These are phyloP conservation scores for Dalechampia spathulata DNA, from an alignment of 441 rosid species.

Conservation along the genomic window DNA sequence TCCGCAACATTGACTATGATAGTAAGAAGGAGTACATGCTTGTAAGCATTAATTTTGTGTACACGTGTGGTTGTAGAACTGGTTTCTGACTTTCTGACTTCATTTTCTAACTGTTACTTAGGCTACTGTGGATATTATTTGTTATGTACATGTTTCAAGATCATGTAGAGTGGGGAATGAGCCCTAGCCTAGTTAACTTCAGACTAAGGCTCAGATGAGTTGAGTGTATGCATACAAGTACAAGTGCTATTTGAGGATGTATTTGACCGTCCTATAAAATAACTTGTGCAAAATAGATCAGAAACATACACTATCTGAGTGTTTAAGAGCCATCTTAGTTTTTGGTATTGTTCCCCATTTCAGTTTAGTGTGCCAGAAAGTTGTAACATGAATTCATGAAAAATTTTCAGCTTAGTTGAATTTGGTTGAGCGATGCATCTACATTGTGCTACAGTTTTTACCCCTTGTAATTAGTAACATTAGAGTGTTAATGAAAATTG, in stretches of 20 bases:
- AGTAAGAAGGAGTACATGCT: slow-evolving; percentile 56
- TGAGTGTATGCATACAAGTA: too few relatives aligned
- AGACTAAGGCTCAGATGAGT: too few relatives aligned
- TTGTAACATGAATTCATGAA: not conserved
- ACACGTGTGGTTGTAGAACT: not conserved
- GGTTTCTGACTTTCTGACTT: not conserved
- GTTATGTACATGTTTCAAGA: too few relatives aligned
- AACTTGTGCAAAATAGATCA: too few relatives aligned
- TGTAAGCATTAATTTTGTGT: slow-evolving; percentile 35
- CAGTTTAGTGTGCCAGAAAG: not conserved
- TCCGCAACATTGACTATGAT: slow-evolving; percentile 59
- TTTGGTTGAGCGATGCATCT: too few relatives aligned
- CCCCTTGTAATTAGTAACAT: too few relatives aligned
- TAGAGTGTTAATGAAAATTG: too few relatives aligned
- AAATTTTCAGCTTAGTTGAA: not conserved
- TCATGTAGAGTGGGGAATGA: too few relatives aligned
- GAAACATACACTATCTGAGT: not conserved
- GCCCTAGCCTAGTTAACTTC: too few relatives aligned
- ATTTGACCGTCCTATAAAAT: not conserved
- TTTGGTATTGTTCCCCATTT: not conserved
- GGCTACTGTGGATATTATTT: too few relatives aligned
- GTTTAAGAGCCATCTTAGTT: not conserved
- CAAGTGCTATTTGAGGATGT: not conserved
- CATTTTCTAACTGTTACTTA: too few relatives aligned
- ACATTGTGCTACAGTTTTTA: too few relatives aligned